These are phyloP conservation scores for Diplotaxis tenuifolia DNA, from an alignment of 345 rosid species.

Conservation along the genomic window DNA sequence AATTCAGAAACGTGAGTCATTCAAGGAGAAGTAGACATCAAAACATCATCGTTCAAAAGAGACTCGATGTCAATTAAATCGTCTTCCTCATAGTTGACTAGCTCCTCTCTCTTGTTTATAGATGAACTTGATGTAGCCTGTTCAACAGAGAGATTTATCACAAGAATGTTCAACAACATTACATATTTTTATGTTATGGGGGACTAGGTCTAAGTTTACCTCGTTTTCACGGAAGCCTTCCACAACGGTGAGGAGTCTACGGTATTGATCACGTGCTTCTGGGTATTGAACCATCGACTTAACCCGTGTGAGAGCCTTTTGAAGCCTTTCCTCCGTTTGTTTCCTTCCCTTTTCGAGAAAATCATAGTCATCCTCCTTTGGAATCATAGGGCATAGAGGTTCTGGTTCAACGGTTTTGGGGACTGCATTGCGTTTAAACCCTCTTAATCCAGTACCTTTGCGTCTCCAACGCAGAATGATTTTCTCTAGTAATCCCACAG, in stretches of 20 bases:
- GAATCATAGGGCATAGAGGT: constrained; percentile 13
- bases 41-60: constrained; percentile 62
- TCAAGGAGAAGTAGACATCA: constrained; percentile 69
- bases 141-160: background rate
- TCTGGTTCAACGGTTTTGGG: constrained; percentile 41
- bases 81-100: constrained; percentile 38
- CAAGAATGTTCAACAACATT: background rate
- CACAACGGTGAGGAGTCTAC: constrained; percentile 72
- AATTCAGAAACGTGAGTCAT: background rate
- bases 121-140: constrained; percentile 34
- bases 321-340: constrained; percentile 81
- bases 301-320: constrained; percentile 85
- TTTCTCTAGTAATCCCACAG: constrained; percentile 89
- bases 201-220: constrained; percentile 40
- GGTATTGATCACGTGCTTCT: constrained; percentile 85
- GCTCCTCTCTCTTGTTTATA: constrained; percentile 35
- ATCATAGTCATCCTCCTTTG: constrained; percentile 80
- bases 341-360: constrained; percentile 84
- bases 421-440: constrained; percentile 57
- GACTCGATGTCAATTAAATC: constrained; percentile 59
- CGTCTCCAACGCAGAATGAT: constrained; percentile 92
- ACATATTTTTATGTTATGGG: background rate
- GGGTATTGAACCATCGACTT: constrained; percentile 91
- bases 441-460: constrained; percentile 82
- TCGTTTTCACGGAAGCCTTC: constrained; percentile 66